A percentile compares a stretch with the other conserved stretches of the same genome.
phyloP scores from a whole-genome alignment of 2,329 filamentous ascomycete genomes.

The Botrytis fabae region DNA sequence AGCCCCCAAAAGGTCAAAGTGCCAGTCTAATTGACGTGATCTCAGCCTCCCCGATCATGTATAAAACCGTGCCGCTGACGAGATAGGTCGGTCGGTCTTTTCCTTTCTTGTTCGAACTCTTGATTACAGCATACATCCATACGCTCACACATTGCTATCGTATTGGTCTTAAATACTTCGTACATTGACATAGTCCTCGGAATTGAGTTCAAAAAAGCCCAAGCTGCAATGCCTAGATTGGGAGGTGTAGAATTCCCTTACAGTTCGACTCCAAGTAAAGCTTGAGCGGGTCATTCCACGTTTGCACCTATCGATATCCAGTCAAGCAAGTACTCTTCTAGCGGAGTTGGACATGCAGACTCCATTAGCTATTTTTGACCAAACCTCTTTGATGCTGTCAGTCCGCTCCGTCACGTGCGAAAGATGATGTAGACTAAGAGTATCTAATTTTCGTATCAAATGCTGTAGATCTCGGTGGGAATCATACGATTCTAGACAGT shows the following conservation, averaged over 20 bases:
- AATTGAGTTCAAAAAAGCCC: not conserved
- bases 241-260: not conserved
- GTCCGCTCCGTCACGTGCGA: not conserved
- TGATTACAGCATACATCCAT: not conserved
- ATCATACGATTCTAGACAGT: slow-evolving; percentile 7
- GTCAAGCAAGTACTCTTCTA: not conserved
- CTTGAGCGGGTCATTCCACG: not conserved
- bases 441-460: not conserved
- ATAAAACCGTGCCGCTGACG: not conserved
- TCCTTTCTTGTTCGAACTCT: not conserved
- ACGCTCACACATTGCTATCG: not conserved
- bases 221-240: not conserved
- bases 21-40: not conserved
- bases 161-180: not conserved
- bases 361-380: not conserved
- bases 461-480: not conserved
- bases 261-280: not conserved
- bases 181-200: not conserved
- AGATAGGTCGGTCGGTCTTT: not conserved
- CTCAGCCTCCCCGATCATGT: not conserved
- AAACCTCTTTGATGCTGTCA: not conserved
- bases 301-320: not conserved
- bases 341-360: not conserved
- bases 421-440: not conserved
- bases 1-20: slow-evolving; percentile 5